phyloP scores from a whole-genome alignment of 139 green algal species.

The Pleodorina starrii region DNA sequence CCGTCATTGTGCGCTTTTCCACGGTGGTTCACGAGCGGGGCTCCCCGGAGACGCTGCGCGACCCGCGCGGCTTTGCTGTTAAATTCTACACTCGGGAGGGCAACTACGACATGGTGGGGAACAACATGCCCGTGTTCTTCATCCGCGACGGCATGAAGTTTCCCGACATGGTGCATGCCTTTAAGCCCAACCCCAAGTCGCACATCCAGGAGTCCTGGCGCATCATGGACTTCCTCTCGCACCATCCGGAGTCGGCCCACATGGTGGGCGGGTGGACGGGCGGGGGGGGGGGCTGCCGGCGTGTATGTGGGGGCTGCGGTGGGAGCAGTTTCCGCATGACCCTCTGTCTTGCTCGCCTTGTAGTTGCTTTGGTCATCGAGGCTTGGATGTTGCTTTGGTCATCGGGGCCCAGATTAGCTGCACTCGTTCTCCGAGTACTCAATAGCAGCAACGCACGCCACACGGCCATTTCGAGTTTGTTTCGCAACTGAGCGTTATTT shows the following conservation, averaged over 20 bases:
- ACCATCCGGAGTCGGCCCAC: constrained; percentile 92
- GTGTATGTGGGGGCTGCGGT: too few species aligned
- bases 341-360: too few species aligned
- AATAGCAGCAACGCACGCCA: too few species aligned
- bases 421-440: too few species aligned
- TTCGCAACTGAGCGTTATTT: too few species aligned
- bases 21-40: constrained; percentile 90
- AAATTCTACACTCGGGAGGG: constrained; percentile 98
- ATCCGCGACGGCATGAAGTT: constrained; percentile 98
- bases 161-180: constrained; percentile 95
- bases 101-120: constrained; percentile 93
- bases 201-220: constrained; percentile 97
- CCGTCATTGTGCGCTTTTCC: constrained; percentile 94
- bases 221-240: constrained; percentile 97
- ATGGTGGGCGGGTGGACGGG: constrained; percentile 78
- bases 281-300: too few species aligned
- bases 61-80: constrained; percentile 96
- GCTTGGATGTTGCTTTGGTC: too few species aligned
- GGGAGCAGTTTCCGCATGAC: too few species aligned
- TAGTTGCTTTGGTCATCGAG: too few species aligned
- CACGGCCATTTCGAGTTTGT: too few species aligned
- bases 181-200: constrained; percentile 98
- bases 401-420: too few species aligned
- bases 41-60: constrained; percentile 93
- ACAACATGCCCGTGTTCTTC: constrained; percentile 97